Evolutionary conservation across 2,329 filamentous ascomycete genomes (phyloP).

Genomic region (Alternaria brassicae): DNA sequence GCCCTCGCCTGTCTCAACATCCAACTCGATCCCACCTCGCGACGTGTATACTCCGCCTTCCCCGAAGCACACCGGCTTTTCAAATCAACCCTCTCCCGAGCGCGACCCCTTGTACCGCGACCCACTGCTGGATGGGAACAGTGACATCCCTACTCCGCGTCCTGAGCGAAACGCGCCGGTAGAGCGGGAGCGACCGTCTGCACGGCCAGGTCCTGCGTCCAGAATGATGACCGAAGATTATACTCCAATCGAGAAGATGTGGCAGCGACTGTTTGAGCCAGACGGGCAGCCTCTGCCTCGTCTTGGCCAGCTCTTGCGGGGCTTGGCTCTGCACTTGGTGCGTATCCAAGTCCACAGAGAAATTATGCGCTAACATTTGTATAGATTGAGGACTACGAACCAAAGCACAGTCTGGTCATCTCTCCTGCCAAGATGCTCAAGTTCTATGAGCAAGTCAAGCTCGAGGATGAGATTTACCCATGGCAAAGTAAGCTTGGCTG

Average conservation of each 20-base stretch:
- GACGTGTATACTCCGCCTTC: constrained; percentile 64
- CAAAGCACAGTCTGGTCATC: constrained; percentile 73
- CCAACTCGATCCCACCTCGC: constrained; percentile 57
- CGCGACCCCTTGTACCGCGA: constrained; percentile 45
- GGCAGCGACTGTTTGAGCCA: constrained; percentile 76
- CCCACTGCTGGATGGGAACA: constrained; percentile 41
- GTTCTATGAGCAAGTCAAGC: constrained; percentile 73
- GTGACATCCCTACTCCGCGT: constrained; percentile 41
- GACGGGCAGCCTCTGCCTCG: constrained; percentile 71
- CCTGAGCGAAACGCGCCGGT: constrained; percentile 34
- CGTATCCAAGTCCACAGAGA: constrained; percentile 30
- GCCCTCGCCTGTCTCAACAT: constrained; percentile 55
- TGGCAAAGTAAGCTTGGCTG: constrained; percentile 66
- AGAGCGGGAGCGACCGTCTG: constrained; percentile 32
- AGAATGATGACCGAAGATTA: constrained; percentile 48
- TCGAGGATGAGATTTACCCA: constrained; percentile 71
- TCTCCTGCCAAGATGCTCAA: constrained; percentile 76
- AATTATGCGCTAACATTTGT: constrained; percentile 14
- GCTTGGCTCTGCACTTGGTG: constrained; percentile 77
- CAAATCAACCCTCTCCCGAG: constrained; percentile 43
- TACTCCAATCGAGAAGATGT: constrained; percentile 68
- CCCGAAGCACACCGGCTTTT: constrained; percentile 49
- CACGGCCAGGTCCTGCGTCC: constrained; percentile 36
- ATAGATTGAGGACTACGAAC: constrained; percentile 73
- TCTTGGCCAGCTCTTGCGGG: constrained; percentile 73